These are phyloP conservation scores for Athelia sp. DNA, from an alignment of 1,284 basidiomycete species.

Conservation along the genomic window DNA sequence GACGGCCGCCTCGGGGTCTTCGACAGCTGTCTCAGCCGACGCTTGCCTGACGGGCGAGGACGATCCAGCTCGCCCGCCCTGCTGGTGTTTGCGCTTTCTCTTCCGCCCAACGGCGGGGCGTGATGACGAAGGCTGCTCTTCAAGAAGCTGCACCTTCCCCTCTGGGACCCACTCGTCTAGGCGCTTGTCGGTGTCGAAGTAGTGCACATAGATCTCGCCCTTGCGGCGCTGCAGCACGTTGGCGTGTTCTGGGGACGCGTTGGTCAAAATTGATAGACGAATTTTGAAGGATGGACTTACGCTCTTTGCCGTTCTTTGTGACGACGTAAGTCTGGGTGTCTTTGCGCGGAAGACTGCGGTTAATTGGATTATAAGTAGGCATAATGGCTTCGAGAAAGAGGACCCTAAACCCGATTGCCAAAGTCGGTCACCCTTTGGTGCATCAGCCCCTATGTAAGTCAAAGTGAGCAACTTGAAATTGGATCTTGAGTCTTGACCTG, in stretches of 20 bases:
- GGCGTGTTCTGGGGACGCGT: conserved; percentile 33
- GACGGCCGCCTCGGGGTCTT: conserved; percentile 2
- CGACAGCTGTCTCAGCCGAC: background rate
- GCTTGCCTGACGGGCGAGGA: conserved; percentile 5
- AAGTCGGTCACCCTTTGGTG: no score
- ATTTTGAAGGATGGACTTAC: background rate
- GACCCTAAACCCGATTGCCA: no score
- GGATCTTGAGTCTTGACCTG: no score
- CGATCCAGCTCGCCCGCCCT: conserved; percentile 5
- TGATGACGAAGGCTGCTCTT: conserved; percentile 15
- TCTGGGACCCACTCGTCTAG: conserved; percentile 72
- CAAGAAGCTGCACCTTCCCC: background rate
- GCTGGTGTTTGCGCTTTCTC: conserved; percentile 16
- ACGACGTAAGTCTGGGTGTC: background rate
- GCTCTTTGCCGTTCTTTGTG: background rate
- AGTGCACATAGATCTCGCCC: conserved; percentile 62
- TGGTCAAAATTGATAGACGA: background rate
- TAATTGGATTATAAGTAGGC: background rate
- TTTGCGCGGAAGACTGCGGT: background rate
- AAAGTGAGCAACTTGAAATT: no score
- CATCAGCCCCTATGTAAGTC: no score
- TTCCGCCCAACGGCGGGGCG: conserved; percentile 12
- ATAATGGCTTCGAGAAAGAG: background rate
- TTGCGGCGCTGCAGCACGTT: conserved; percentile 43
- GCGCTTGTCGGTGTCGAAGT: conserved; percentile 65